Percentiles rank a stretch among this genome's conserved stretches.
phyloP scores from a whole-genome alignment of 352 stramenopile genomes.

The Phytophthora foliorum region DNA sequence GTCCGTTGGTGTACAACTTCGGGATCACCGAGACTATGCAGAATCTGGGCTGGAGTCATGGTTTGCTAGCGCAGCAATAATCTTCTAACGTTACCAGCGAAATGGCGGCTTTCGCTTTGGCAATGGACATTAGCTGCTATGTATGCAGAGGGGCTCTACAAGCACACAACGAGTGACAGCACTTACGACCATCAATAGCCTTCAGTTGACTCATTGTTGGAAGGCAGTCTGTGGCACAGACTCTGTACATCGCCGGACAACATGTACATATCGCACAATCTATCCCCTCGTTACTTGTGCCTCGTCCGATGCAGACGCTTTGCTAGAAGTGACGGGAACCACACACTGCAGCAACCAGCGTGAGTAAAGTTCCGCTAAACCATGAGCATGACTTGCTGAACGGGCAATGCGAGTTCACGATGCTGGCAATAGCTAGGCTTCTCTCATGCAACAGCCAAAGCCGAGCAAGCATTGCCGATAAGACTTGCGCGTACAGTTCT shows the following conservation, averaged over 20 bases:
- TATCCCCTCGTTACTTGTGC: conserved; percentile 11
- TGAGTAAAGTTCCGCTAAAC: conserved; percentile 20
- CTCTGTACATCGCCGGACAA: neutral
- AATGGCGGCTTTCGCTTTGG: conserved; percentile 4
- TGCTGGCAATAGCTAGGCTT: neutral
- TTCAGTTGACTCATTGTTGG: conserved; percentile 13
- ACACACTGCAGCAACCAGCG: conserved; percentile 8
- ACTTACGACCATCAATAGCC: conserved; percentile 12
- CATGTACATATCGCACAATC: neutral
- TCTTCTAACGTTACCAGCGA: neutral
- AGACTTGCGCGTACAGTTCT: no score
- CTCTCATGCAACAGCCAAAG: neutral
- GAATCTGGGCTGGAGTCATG: neutral
- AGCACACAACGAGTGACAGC: neutral
- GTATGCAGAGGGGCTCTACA: neutral
- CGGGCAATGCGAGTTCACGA: neutral
- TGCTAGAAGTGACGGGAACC: conserved; percentile 8
- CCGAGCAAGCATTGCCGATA: neutral
- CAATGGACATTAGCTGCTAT: neutral
- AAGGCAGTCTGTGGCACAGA: neutral
- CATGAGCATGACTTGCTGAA: conserved; percentile 7
- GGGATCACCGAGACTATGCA: neutral
- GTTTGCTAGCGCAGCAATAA: neutral
- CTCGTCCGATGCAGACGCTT: conserved; percentile 17
- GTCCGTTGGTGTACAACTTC: no score